These are phyloP conservation scores for Boletus huronensis DNA, from an alignment of 768 basidiomycete species.

Conservation along the genomic window DNA sequence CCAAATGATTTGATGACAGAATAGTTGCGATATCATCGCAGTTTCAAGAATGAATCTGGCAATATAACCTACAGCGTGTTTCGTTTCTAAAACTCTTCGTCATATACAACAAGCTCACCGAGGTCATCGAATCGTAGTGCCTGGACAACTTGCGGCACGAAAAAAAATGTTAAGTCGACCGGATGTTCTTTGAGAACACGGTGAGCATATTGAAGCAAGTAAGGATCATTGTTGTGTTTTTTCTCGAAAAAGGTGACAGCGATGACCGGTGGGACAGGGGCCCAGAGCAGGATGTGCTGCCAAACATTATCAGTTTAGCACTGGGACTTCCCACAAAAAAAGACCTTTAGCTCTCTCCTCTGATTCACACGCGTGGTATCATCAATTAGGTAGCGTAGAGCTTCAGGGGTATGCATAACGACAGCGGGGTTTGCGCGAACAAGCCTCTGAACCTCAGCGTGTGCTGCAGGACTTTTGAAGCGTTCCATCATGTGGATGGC, in stretches of 20 bases:
- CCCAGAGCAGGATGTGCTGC: constrained; percentile 87
- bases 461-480: constrained; percentile 65
- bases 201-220: constrained; percentile 93
- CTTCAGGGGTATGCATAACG: constrained; percentile 76
- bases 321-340: not conserved
- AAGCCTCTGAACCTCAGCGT: constrained; percentile 70
- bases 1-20: constrained; percentile 99
- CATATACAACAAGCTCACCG: constrained; percentile 45
- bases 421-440: constrained; percentile 69
- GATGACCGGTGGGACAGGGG: constrained; percentile 78
- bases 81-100: not conserved
- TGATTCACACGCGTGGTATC: constrained; percentile 57
- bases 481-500: constrained; percentile 84
- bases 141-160: constrained; percentile 97
- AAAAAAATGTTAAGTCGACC: constrained; percentile 95
- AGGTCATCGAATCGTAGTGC: constrained; percentile 87
- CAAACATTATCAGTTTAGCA: not conserved
- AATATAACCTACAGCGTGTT: constrained; percentile 68
- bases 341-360: constrained; percentile 73
- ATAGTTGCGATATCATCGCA: constrained; percentile 92
- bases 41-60: constrained; percentile 95
- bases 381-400: constrained; percentile 74
- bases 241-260: constrained; percentile 85
- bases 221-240: constrained; percentile 76
- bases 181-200: constrained; percentile 93